phyloP scores from a whole-genome alignment of 768 basidiomycete species.

The Cantharellus cinnabarinus region DNA sequence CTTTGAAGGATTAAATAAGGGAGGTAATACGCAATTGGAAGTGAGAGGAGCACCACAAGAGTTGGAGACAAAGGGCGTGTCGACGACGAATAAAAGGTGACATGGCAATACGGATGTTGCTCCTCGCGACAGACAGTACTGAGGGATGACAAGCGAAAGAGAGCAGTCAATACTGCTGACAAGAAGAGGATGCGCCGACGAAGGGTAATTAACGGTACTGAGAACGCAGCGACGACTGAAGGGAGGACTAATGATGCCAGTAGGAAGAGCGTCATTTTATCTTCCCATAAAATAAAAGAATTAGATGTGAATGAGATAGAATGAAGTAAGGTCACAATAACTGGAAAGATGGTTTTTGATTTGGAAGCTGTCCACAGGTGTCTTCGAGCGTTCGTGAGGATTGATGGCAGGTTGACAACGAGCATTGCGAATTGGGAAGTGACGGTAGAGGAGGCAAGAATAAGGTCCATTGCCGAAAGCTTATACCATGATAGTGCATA shows the following conservation, averaged over 20 bases:
- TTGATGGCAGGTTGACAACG: neutral
- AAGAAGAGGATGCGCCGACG: slow-evolving; percentile 60
- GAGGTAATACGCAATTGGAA: slow-evolving; percentile 33
- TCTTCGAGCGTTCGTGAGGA: neutral
- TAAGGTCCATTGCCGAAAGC: slow-evolving; percentile 10
- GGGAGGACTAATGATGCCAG: slow-evolving; percentile 37
- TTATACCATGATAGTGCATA: neutral
- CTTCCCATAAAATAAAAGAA: slow-evolving; percentile 98
- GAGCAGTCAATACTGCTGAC: slow-evolving; percentile 39
- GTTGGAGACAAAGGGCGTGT: slow-evolving; percentile 44
- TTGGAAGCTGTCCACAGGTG: neutral
- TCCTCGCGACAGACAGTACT: slow-evolving; percentile 91
- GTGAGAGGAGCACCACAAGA: slow-evolving; percentile 33
- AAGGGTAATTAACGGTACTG: slow-evolving; percentile 46
- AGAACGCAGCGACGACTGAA: slow-evolving; percentile 37
- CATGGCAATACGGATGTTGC: slow-evolving; percentile 72
- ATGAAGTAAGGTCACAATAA: slow-evolving; percentile 42
- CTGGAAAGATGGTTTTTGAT: slow-evolving; percentile 5
- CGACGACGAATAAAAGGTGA: slow-evolving; percentile 73
- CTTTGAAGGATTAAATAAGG: slow-evolving; percentile 32
- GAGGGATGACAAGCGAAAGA: slow-evolving; percentile 52
- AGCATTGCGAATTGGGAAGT: slow-evolving; percentile 1
- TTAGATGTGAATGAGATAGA: slow-evolving; percentile 69
- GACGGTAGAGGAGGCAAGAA: neutral
- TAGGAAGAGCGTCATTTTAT: slow-evolving; percentile 58